Conservation (phyloP, 2,329 filamentous ascomycete species). For the Fusarium sp. region DNA sequence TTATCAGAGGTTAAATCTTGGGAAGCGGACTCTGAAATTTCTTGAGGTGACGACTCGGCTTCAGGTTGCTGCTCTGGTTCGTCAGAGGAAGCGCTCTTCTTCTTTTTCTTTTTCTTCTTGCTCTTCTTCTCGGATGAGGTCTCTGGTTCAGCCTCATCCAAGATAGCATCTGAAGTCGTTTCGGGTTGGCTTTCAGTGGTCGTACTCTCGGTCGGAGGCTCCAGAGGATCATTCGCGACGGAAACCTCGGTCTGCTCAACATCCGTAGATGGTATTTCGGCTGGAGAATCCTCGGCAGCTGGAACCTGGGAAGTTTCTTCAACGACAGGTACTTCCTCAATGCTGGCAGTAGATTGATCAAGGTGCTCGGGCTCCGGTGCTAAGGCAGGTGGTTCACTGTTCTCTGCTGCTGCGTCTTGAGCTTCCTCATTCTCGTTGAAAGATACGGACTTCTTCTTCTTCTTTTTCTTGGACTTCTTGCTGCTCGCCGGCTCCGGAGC, state of each 20-base stretch:
- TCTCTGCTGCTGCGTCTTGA: constrained; percentile 16
- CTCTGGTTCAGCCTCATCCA: constrained; percentile 16
- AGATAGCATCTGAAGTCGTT: not conserved
- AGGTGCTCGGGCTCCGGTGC: constrained; percentile 23
- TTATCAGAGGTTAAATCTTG: not conserved
- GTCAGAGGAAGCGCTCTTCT: constrained; percentile 34
- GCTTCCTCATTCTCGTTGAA: constrained; percentile 22
- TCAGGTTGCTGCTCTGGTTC: constrained; percentile 30
- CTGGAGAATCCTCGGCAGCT: not conserved
- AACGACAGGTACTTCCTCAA: not conserved
- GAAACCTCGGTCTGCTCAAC: constrained; percentile 4
- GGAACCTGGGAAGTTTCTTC: constrained; percentile 28
- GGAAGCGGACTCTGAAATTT: constrained; percentile 5
- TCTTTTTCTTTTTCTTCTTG: constrained; percentile 54
- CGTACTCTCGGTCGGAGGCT: not conserved
- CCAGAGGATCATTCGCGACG: not conserved
- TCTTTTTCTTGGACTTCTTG: constrained; percentile 47
- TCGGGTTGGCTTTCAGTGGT: constrained; percentile 12
- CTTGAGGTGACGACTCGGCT: constrained; percentile 14
- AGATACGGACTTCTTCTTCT: constrained; percentile 45
- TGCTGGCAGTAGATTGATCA: not conserved
- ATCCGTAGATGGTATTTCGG: not conserved
- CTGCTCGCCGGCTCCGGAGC: constrained; percentile 11
- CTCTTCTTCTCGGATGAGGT: constrained; percentile 35
- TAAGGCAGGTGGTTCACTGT: constrained; percentile 1